Percentiles rank a stretch among this genome's conserved stretches.
Conservation (phyloP, 306 rosid species). For the Malus domestica region DNA sequence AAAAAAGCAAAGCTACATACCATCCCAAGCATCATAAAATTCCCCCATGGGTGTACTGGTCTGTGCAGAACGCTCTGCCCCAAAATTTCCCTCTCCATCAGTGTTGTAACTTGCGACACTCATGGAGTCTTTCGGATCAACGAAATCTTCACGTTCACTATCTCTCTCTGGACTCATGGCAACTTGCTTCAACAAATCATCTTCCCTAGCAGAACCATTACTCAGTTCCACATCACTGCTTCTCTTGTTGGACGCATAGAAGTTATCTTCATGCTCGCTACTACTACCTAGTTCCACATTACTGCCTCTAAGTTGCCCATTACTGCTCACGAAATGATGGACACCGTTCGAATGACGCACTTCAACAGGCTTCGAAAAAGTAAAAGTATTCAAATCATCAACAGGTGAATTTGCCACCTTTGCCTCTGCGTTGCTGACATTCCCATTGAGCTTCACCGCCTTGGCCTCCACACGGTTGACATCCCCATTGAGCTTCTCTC, state of each 20-base stretch:
- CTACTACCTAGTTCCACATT: slow-evolving; percentile 26
- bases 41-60: slow-evolving; percentile 42
- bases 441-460: slow-evolving; percentile 9
- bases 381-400: slow-evolving; percentile 31
- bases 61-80: slow-evolving; percentile 37
- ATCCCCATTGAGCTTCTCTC: slow-evolving; percentile 20
- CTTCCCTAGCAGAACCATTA: slow-evolving; percentile 24
- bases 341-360: slow-evolving; percentile 31
- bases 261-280: slow-evolving; percentile 11
- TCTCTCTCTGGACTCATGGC: slow-evolving; percentile 36
- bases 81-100: slow-evolving; percentile 69
- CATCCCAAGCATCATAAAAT: slow-evolving; percentile 91
- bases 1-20: slow-evolving; percentile 28
- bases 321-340: slow-evolving; percentile 21
- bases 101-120: slow-evolving; percentile 52
- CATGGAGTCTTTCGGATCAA: slow-evolving; percentile 69
- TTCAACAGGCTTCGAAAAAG: slow-evolving; percentile 27
- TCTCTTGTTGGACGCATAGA: slow-evolving; percentile 30
- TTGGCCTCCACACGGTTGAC: slow-evolving; percentile 17
- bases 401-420: slow-evolving; percentile 33
- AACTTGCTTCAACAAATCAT: slow-evolving; percentile 15
- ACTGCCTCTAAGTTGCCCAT: slow-evolving; percentile 18
- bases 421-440: slow-evolving; percentile 19
- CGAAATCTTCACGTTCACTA: slow-evolving; percentile 61
- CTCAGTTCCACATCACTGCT: slow-evolving; percentile 19